Percentiles rank a stretch among this genome's conserved stretches.
phyloP scores from a whole-genome alignment of 2,329 filamentous ascomycete genomes.

The Exophiala spinifera region DNA sequence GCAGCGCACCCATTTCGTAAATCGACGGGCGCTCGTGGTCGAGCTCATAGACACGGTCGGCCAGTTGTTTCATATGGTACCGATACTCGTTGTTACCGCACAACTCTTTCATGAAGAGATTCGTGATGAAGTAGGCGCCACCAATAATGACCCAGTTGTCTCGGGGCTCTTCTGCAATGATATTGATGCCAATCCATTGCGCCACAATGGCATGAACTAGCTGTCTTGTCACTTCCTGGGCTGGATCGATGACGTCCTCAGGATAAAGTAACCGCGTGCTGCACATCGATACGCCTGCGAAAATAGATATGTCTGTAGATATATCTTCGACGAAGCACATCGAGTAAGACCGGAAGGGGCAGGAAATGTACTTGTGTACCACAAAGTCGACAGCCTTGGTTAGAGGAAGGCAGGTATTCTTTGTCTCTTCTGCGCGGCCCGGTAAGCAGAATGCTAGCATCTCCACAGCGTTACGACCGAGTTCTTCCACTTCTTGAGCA shows the following conservation, averaged over 20 bases:
- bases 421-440: conserved; percentile 73
- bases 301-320: conserved; percentile 67
- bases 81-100: conserved; percentile 94
- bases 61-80: conserved; percentile 80
- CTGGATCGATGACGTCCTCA: conserved; percentile 77
- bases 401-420: conserved; percentile 81
- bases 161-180: conserved; percentile 74
- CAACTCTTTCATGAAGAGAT: conserved; percentile 83
- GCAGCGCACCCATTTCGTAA: conserved; percentile 70
- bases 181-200: conserved; percentile 92
- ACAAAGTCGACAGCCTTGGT: conserved; percentile 87
- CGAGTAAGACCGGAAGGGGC: conserved; percentile 89
- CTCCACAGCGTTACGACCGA: conserved; percentile 82
- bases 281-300: conserved; percentile 81
- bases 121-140: conserved; percentile 91
- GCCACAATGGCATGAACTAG: conserved; percentile 81
- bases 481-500: conserved; percentile 85
- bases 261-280: conserved; percentile 83
- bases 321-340: conserved; percentile 92
- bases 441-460: conserved; percentile 91
- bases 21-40: conserved; percentile 82
- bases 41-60: conserved; percentile 75
- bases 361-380: conserved; percentile 81
- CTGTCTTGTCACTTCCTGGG: conserved; percentile 75
- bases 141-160: conserved; percentile 90